Evolutionary conservation across 106 monocot genomes (phyloP).

Genomic region (Platanthera zijinensis): DNA sequence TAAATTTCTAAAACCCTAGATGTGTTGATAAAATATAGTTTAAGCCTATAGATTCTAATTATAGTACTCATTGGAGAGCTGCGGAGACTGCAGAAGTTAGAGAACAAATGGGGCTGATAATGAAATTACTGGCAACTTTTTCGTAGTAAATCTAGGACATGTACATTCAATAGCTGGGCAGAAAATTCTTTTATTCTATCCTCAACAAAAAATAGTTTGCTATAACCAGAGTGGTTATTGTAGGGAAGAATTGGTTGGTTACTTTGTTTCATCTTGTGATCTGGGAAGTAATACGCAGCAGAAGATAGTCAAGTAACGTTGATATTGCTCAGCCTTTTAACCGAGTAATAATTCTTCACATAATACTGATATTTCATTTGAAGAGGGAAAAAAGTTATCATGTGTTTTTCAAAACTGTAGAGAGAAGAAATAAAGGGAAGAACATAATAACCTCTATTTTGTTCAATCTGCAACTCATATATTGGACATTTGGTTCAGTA

Average conservation of each 20-base stretch:
- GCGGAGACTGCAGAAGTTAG: slow-evolving; percentile 2
- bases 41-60: not conserved
- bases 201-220: slow-evolving; percentile 12
- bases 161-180: slow-evolving; percentile 12
- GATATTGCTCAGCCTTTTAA: slow-evolving; percentile 16
- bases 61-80: not conserved
- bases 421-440: no score
- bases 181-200: slow-evolving; percentile 21
- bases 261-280: slow-evolving; percentile 5
- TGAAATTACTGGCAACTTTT: slow-evolving; percentile 10
- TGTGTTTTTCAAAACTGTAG: no score
- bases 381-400: not conserved
- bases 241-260: slow-evolving; percentile 7
- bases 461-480: no score
- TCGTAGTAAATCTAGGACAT: slow-evolving; percentile 12
- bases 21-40: not conserved
- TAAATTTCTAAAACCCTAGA: no score
- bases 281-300: slow-evolving; percentile 12
- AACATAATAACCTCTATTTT: no score
- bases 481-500: no score
- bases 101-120: not conserved
- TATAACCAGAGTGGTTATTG: slow-evolving; percentile 2
- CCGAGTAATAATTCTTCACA: not conserved
- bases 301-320: slow-evolving; percentile 13
- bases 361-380: slow-evolving; percentile 8